A percentile compares a stretch with the other conserved stretches of the same genome.
Evolutionary conservation across 2,329 filamentous ascomycete species (phyloP).

Genomic region (Talaromyces pinophilus): DNA sequence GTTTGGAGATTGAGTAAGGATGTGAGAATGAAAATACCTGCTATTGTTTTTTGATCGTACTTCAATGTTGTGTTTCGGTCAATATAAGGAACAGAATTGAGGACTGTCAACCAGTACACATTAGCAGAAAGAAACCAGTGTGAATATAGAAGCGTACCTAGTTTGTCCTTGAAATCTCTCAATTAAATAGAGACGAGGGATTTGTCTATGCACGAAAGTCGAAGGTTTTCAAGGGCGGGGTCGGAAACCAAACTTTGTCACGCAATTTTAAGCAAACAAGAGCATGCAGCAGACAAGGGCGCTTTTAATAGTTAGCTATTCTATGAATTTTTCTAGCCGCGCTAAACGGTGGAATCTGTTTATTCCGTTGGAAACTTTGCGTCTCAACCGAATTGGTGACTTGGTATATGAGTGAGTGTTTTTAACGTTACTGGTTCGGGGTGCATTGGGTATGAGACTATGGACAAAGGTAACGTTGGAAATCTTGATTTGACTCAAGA

Average conservation of each 20-base stretch:
- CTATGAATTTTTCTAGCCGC: slow-evolving; percentile 1
- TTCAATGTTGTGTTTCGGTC: not conserved
- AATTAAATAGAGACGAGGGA: not conserved
- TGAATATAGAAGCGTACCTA: not conserved
- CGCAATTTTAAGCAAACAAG: not conserved
- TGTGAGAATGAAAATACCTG: slow-evolving; percentile 8
- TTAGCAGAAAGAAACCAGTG: not conserved
- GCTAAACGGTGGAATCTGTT: slow-evolving; percentile 4
- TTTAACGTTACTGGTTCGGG: slow-evolving; percentile 5
- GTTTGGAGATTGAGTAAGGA: not conserved
- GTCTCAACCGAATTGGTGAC: not conserved
- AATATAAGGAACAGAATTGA: not conserved
- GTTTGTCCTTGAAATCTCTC: not conserved
- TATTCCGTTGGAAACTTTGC: not conserved
- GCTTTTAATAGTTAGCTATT: not conserved
- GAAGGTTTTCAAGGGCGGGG: not conserved
- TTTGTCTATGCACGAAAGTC: not conserved
- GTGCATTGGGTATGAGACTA: not conserved
- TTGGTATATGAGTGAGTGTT: not conserved
- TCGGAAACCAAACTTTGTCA: not conserved
- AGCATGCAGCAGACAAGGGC: not conserved
- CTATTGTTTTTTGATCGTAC: not conserved
- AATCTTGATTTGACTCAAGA: not conserved
- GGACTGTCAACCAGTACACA: not conserved
- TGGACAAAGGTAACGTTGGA: not conserved